Evolutionary conservation across 768 basidiomycete genomes (phyloP), one percentile per base, ranked within the genome.

Genomic region (Suillus clintonianus): DNA sequence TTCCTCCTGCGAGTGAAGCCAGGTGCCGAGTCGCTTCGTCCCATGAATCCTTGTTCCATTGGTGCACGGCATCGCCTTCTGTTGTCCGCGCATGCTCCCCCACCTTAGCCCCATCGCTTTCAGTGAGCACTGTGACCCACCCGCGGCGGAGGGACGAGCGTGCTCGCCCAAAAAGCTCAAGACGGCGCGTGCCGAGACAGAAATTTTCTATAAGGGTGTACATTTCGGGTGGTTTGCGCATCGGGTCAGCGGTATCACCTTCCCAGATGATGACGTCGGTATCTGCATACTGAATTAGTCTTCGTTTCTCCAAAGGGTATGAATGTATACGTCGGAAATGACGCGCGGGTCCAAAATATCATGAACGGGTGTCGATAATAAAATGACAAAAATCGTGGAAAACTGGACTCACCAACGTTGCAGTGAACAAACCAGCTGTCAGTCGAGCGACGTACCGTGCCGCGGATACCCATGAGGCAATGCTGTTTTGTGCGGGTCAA

Each of bases 391-490:
- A 22, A n/a, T 1, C 17, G 2, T 17, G 13, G 15, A n/a, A 41
- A 36, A 19, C 3, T 17, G 34, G 60, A 67, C 92, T 58, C 74
- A 92, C 93, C 94, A 67, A 99, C 91, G 77, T 99, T 99, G 73
- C 96, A 98, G 76, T 99, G 97, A 0, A 97, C 97, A 76, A 99
- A 96, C 90, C 94, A 93, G 64, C 89, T 90, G 74, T 99, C 97
- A 1, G 92, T 96, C 22, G 93, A 94, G 36, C 97, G 85, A 27
- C 97, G 87, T 14, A 99, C 97, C 2, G 97, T 99, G 15, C 97
- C 97, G 55, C 94, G 87, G 67, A 99, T 99, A 43, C 97, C 97
- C 83, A 99, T 97, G 56, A 99, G 78, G 75, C 96, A 98, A 71
- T 99, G 97, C 68, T 98, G 94, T 74, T 98, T 95, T 42, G 94